These are phyloP conservation scores for Psilocybe subaeruginosa DNA, from an alignment of 768 basidiomycete species.

Conservation along the genomic window DNA sequence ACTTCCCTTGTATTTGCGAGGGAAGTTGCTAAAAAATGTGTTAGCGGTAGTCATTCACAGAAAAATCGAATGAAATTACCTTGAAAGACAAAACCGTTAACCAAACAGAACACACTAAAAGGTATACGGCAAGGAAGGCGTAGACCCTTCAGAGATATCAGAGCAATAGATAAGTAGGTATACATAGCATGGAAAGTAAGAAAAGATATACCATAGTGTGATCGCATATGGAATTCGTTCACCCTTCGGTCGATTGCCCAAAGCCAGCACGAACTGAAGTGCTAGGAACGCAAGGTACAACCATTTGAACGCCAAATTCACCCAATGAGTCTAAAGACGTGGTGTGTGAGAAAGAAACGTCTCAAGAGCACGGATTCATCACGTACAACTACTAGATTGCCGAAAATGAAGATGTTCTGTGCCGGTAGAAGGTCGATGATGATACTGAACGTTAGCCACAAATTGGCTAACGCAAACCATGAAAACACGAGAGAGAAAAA, in stretches of 20 bases:
- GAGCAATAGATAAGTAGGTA: neutral
- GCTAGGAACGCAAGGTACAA: slow-evolving; percentile 84
- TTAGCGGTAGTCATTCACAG: neutral
- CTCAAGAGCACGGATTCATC: neutral
- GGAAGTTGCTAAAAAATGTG: slow-evolving; percentile 33
- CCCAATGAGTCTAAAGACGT: slow-evolving; percentile 75
- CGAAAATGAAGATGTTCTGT: slow-evolving; percentile 64
- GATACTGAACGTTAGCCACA: slow-evolving; percentile 96
- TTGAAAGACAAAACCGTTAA: slow-evolving; percentile 80
- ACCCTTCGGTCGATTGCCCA: slow-evolving; percentile 87
- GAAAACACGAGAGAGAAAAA: slow-evolving; percentile 83
- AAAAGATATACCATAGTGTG: slow-evolving; percentile 66
- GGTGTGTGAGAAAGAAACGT: neutral
- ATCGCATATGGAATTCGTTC: slow-evolving; percentile 73
- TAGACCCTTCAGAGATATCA: slow-evolving; percentile 62
- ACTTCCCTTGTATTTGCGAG: slow-evolving; percentile 47
- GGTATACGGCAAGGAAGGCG: slow-evolving; percentile 80
- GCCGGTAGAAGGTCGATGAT: slow-evolving; percentile 85
- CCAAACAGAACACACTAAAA: slow-evolving; percentile 86
- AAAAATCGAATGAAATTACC: slow-evolving; percentile 39
- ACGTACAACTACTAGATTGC: slow-evolving; percentile 69
- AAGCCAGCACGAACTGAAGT: slow-evolving; percentile 66
- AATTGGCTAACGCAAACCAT: slow-evolving; percentile 91
- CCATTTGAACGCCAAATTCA: slow-evolving; percentile 85
- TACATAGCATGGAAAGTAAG: neutral